Evolutionary conservation across 2,329 filamentous ascomycete species (phyloP), one percentile per base, ranked within the genome.

Genomic region (Nectriaceae sp.): DNA sequence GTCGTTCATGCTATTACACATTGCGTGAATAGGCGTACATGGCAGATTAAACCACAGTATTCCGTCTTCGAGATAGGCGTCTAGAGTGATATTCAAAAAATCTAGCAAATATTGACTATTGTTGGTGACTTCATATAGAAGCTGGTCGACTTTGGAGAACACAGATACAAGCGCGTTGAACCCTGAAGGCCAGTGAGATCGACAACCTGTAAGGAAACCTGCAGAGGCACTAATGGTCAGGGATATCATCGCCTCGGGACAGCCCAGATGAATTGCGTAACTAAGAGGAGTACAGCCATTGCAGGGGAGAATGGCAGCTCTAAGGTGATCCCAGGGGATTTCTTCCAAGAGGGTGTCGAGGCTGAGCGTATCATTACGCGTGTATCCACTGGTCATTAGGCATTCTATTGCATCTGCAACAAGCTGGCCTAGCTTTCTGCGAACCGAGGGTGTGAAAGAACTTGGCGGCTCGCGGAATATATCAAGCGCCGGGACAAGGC

Each of bases 271-370:
- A 1, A 55, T 49, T n/a, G 58, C 54, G 20, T 54, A 59, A 26
- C 60, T 62, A 33, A 62, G 45, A 11, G 62, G 53, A 20, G 57
- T 62, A 19, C 60, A 62, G 1, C 50, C 47, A n/a, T 48, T 41
- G 35, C 60, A 62, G 13, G 60, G 56, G 47, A 62, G 29, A 31
- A 57, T 40, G 13, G 58, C 57, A 11, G 50, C 39, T 26, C 40
- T 44, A 2, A 62, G 4, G 5, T 58, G 46, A 3, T 52, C 36
- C 42, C 42, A 53, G 3, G 59, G 51, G 15, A 57, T 39, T 3
- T 56, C 37, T 4, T 44, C 21, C 26, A 62, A 52, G 4, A 62
- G 40, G 3, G 50, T 40, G 2, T 21, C 29, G 20, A 62, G 53
- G n/a, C n/a, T 2, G 51, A 19, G 10, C 33, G n/a, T n/a, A n/a